Percentiles rank a stretch among this genome's conserved stretches.
These are phyloP conservation scores for Quillaja saponaria DNA, from an alignment of 306 rosid species.

Conservation along the genomic window DNA sequence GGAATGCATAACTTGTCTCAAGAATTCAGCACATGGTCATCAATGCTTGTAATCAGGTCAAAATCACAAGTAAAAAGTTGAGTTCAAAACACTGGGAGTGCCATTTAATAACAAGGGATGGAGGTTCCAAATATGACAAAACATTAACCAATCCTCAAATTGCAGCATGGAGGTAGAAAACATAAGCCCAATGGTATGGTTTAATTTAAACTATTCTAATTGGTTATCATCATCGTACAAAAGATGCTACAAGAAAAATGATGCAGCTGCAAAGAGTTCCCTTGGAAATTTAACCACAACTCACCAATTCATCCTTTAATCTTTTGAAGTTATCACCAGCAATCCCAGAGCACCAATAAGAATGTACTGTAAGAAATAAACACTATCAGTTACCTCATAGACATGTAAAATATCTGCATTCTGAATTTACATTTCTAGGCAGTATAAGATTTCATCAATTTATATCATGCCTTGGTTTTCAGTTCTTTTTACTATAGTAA, in stretches of 20 bases:
- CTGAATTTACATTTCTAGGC: slow-evolving; percentile 11
- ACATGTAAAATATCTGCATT: not conserved
- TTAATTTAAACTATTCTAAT: slow-evolving; percentile 18
- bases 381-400: slow-evolving; percentile 8
- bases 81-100: too few species aligned
- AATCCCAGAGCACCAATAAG: slow-evolving; percentile 75
- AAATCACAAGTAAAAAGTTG: too few species aligned
- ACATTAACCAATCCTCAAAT: slow-evolving; percentile 17
- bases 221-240: slow-evolving; percentile 27
- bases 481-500: not conserved
- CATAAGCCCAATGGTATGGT: slow-evolving; percentile 31
- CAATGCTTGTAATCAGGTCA: too few species aligned
- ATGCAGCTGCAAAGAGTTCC: slow-evolving; percentile 12
- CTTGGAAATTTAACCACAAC: slow-evolving; percentile 20
- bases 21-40: too few species aligned
- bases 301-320: slow-evolving; percentile 34
- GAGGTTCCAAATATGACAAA: not conserved
- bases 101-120: too few species aligned
- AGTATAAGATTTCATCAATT: slow-evolving; percentile 7
- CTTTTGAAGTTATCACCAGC: slow-evolving; percentile 79
- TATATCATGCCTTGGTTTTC: not conserved
- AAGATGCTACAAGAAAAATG: slow-evolving; percentile 35
- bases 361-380: slow-evolving; percentile 58
- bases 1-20: too few species aligned
- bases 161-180: slow-evolving; percentile 13